Conservation (phyloP, 2,329 filamentous ascomycete genomes). For the Zalaria obscura region DNA sequence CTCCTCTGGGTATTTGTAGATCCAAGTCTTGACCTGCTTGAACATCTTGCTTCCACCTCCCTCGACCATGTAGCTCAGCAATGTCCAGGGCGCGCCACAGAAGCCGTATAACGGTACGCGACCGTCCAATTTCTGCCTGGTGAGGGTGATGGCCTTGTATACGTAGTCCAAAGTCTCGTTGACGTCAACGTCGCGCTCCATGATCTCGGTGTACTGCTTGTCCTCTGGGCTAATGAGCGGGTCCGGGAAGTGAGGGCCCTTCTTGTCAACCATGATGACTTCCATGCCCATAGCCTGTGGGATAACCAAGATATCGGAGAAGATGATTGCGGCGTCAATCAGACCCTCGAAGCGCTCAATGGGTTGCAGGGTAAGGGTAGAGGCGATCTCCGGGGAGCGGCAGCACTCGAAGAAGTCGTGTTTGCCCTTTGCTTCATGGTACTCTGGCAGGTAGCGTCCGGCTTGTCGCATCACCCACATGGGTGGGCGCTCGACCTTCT, state of each 20-base stretch:
- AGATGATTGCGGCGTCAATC: constrained; percentile 94
- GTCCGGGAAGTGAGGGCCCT: constrained; percentile 85
- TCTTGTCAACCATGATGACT: constrained; percentile 98
- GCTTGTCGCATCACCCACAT: constrained; percentile 99
- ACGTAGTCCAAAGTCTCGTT: constrained; percentile 80
- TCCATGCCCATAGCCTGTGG: constrained; percentile 96
- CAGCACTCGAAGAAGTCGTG: constrained; percentile 98
- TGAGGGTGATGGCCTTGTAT: constrained; percentile 87
- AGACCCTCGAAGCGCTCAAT: constrained; percentile 83
- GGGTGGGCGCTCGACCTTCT: constrained; percentile 82
- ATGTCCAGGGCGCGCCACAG: constrained; percentile 90
- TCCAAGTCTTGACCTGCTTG: constrained; percentile 88
- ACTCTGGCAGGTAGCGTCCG: constrained; percentile 92
- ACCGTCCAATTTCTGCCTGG: constrained; percentile 72
- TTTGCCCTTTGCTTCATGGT: constrained; percentile 82
- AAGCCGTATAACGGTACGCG: constrained; percentile 91
- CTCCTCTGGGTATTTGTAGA: constrained; percentile 75
- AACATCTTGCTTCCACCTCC: constrained; percentile 94
- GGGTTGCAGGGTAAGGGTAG: constrained; percentile 84
- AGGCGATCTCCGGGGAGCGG: constrained; percentile 81
- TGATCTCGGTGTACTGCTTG: constrained; percentile 64
- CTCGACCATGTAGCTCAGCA: constrained; percentile 98
- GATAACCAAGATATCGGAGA: constrained; percentile 95
- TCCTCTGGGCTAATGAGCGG: constrained; percentile 70
- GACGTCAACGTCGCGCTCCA: constrained; percentile 70